Evolutionary conservation across 2,329 filamentous ascomycete species (phyloP), one percentile per base, ranked within the genome.

Genomic region (Penicillium capsulatum): DNA sequence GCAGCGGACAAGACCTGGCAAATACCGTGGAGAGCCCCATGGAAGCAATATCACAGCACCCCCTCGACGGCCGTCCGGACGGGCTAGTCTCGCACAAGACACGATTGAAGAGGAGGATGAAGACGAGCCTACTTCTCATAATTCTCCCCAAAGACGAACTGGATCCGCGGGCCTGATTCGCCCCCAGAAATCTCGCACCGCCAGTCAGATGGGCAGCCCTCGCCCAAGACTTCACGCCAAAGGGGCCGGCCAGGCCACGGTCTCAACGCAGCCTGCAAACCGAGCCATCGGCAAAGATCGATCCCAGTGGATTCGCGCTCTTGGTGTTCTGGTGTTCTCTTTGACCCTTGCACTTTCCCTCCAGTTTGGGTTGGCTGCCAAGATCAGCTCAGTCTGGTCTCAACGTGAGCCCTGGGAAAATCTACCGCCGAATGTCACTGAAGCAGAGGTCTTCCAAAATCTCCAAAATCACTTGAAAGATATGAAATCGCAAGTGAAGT

Each of bases 41-140:
- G 60, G 61, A 2, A 51, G 48, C 31, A 65, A 61, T 28, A 65
- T 67, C 15, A 60, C 56, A 8, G 58, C 58, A 5, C 63, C 63
- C 0, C 64, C 64, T 31, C 60, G 62, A 33, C 60, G 64, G 3
- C 47, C 60, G 27, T 63, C 59, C 2, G 60, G 60, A 0, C 42
- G 61, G n/a, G 51, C 57, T 10, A 59, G 26, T 26, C 27, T 41
- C 13, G 14, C 59, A 20, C 49, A 54, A 9, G 51, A 59, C 14
- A 50, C 51, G 10, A 61, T 59, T 27, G 36, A 56, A n/a, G 57
- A 65, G 36, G 58, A 61, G 4, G 56, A 58, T 8, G 57, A 54
- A 27, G 43, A 36, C 7, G 19, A 22, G 9, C 19, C 19, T n/a
- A n/a, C n/a, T n/a, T n/a, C n/a, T 5, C 19, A 9, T 5, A 22